Evolutionary conservation across 2,329 filamentous ascomycete species (phyloP), one percentile per base, ranked within the genome.

Genomic region (Diplodia intermedia): DNA sequence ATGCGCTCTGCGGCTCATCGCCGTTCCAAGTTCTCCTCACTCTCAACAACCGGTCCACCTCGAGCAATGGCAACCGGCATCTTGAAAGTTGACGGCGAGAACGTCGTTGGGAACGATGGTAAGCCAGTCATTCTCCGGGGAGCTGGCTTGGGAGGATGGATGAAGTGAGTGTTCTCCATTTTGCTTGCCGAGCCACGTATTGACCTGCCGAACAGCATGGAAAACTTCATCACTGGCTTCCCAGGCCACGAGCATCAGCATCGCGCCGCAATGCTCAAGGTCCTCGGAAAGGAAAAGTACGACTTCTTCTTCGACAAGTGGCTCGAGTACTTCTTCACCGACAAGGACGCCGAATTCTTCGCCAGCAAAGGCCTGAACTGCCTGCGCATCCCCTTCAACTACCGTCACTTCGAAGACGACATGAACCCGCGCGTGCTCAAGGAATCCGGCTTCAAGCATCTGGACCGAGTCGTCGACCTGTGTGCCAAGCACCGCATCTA

Each of bases 211-310:
- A 29, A 31, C 31, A 81, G 78, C 68, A 86, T 86, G 84, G 86
- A 88, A 75, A 88, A 88, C 74, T 89, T 89, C 79, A 88, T 89
- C 70, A 87, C 85, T 1, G 87, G 87, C n/a, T 89, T 84, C 68
- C 80, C 86, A 12, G 87, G 85, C 20, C 85, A 87, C 62, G 87
- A 89, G 72, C 80, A 80, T 26, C 82, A 88, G 69, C 84, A 87
- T 69, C 84, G 86, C 9, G 81, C 81, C 2, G 82, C 85, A 1
- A 82, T 89, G 76, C 77, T 82, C 0, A 79, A 83, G 66, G 84
- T 85, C 0, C 77, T 89, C 0, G 87, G 87, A 0, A 73, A 82
- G 56, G 82, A 88, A 60, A 88, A 86, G 72, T 84, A 85, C 60
- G 81, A 87, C 5, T 83, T 63, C 78, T 88, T 89, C 77, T 63